Percentiles rank a stretch among this genome's conserved stretches.
These are phyloP conservation scores for Mortierella hygrophila DNA, from an alignment of 192 early-diverging fungal genomes.

Conservation along the genomic window DNA sequence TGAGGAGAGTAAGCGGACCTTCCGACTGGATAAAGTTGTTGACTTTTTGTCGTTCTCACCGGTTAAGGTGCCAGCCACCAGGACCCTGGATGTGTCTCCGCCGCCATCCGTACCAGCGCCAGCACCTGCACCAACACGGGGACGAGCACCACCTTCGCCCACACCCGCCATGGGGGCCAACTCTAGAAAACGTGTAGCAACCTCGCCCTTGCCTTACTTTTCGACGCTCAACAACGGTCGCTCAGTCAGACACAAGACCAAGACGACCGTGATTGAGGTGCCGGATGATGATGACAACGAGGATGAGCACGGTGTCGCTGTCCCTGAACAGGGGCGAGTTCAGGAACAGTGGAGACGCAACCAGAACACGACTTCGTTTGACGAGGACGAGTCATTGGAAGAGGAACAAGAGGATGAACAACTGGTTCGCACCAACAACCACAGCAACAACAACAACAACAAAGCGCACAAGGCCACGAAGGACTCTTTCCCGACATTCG, in stretches of 20 bases:
- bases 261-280: slow-evolving; percentile 24
- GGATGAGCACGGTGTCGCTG: neutral
- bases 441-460: neutral
- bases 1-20: slow-evolving; percentile 49
- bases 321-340: neutral
- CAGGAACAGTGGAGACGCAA: neutral
- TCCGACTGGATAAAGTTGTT: slow-evolving; percentile 35
- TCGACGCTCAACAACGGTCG: neutral
- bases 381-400: slow-evolving; percentile 1
- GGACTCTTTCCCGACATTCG: neutral
- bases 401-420: neutral
- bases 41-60: slow-evolving; percentile 37
- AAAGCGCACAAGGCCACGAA: slow-evolving; percentile 9
- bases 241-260: slow-evolving; percentile 9
- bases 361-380: neutral
- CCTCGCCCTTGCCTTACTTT: slow-evolving; percentile 28
- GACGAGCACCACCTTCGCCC: slow-evolving; percentile 17
- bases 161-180: neutral
- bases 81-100: neutral
- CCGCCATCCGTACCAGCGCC: neutral
- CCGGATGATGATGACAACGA: slow-evolving; percentile 14
- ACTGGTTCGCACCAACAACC: neutral
- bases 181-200: slow-evolving; percentile 38
- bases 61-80: neutral
- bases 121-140: neutral